These are phyloP conservation scores for Mixia osmundae DNA, from an alignment of 1,284 basidiomycete species.

Conservation along the genomic window DNA sequence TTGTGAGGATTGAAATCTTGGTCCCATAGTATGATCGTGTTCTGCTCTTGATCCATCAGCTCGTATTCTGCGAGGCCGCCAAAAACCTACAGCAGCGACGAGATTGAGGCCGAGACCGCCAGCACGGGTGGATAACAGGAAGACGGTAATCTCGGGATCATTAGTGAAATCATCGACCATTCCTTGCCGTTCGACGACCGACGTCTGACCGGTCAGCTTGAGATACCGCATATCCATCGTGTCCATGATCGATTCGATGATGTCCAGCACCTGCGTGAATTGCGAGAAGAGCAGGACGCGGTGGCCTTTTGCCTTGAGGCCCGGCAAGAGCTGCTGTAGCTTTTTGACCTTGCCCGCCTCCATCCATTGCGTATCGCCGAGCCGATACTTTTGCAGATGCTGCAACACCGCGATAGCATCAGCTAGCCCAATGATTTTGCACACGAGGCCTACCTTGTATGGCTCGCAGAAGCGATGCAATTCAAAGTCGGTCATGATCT, in stretches of 20 bases:
- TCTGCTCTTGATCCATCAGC: constrained; percentile 27
- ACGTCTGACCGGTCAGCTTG: constrained; percentile 79
- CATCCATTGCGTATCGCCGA: constrained; percentile 51
- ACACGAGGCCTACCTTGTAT: constrained; percentile 40
- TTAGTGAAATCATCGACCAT: constrained; percentile 95
- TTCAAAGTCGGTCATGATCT: constrained; percentile 86
- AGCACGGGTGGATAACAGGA: constrained; percentile 85
- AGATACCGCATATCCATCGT: constrained; percentile 53
- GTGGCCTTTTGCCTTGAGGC: constrained; percentile 45
- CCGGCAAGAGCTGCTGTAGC: constrained; percentile 44
- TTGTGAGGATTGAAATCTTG: constrained; percentile 58
- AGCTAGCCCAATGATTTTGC: too few relatives aligned
- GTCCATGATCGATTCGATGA: constrained; percentile 64
- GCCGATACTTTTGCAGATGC: constrained; percentile 55
- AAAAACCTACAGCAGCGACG: constrained; percentile 29
- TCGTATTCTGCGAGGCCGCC: background rate
- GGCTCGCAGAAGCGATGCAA: constrained; percentile 48
- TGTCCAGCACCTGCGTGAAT: constrained; percentile 86
- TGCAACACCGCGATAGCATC: constrained; percentile 22
- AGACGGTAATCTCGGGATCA: constrained; percentile 68
- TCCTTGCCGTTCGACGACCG: constrained; percentile 77
- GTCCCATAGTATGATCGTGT: constrained; percentile 75
- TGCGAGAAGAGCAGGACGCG: constrained; percentile 85
- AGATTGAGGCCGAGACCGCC: constrained; percentile 33
- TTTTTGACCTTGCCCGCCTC: constrained; percentile 72